Evolutionary conservation across 768 basidiomycete genomes (phyloP), one percentile per base, ranked within the genome.

Genomic region (Pisolithus microcarpus): DNA sequence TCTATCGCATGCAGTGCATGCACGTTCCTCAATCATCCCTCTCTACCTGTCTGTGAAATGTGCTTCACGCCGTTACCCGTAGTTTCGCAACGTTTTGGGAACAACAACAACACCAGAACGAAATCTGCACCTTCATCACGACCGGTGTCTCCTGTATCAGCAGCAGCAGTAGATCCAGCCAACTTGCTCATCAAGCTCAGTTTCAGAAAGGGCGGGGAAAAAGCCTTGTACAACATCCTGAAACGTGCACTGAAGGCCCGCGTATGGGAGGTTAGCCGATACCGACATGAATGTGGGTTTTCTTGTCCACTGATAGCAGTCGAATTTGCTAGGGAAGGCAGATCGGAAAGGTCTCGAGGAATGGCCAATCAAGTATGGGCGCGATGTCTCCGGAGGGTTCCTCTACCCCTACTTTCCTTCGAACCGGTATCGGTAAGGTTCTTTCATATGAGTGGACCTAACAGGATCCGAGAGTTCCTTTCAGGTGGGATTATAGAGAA

Each of bases 161-260:
- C 56, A 7, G 50, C 56, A 38, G 53, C 42, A 36, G 63, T 65
- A 26, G 62, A 66, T 36, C 63, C 69, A 9, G 59, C 60, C 6
- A 62, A 71, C n/a, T 61, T 73, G 28, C 72, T 84, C 51, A 78
- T 96, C 44, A 86, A 88, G 57, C 64, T 99, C 50, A 93, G 90
- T 66, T 97, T 99, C 65, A 77, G 95, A 39, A 89, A 83, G 63
- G 92, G 94, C 3, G 94, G 94, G 0, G 92, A 88, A 63, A 87
- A 87, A 66, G 58, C 77, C 1, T 87, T 91, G 57, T 97, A 99
- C 65, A 72, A 79, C 16, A 75, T 79, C 10, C 72, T 97, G 36
- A 90, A 86, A 65, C 74, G 79, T 18, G 79, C 82, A 40, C 62
- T 95, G 45, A 75, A 80, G 54, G 73, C 76, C 5, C 90, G 84